These are phyloP conservation scores for Eragrostis nindensis DNA, from an alignment of 176 grass and related monocot genomes.

Conservation along the genomic window DNA sequence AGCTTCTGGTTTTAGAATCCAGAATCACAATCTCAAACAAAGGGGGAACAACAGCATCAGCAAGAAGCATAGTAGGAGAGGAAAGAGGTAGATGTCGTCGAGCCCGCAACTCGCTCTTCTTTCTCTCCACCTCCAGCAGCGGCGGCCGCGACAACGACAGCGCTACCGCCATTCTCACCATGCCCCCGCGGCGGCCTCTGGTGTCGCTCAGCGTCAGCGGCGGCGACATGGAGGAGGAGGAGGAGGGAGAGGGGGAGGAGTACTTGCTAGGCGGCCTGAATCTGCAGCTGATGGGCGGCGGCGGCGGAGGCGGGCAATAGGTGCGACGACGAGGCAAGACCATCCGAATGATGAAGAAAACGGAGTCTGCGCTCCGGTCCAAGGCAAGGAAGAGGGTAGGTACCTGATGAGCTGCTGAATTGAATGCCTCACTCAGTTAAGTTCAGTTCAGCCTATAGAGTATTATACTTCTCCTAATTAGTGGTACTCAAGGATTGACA, in stretches of 20 bases:
- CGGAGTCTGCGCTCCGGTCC: slow-evolving; percentile 55
- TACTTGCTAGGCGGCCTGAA: slow-evolving; percentile 27
- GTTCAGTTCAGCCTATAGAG: no score
- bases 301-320: not conserved
- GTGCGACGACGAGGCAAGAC: slow-evolving; percentile 25
- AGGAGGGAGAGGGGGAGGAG: slow-evolving; percentile 15
- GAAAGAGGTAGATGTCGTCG: not conserved
- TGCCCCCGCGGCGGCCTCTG: slow-evolving; percentile 2
- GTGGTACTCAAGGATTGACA: no score
- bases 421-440: no score
- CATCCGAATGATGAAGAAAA: slow-evolving; percentile 56
- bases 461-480: no score
- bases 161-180: not conserved
- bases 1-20: no score
- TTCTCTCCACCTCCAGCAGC: slow-evolving; percentile 38
- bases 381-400: slow-evolving; percentile 55
- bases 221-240: not conserved
- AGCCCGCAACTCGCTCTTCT: slow-evolving; percentile 56
- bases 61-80: not conserved
- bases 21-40: no score
- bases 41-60: no score
- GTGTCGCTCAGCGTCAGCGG: slow-evolving; percentile 45
- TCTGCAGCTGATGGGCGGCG: slow-evolving; percentile 37
- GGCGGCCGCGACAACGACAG: not conserved
- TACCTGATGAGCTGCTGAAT: not conserved